Conservation (phyloP, 305 asterid species). For the Fraxinus nigra region DNA sequence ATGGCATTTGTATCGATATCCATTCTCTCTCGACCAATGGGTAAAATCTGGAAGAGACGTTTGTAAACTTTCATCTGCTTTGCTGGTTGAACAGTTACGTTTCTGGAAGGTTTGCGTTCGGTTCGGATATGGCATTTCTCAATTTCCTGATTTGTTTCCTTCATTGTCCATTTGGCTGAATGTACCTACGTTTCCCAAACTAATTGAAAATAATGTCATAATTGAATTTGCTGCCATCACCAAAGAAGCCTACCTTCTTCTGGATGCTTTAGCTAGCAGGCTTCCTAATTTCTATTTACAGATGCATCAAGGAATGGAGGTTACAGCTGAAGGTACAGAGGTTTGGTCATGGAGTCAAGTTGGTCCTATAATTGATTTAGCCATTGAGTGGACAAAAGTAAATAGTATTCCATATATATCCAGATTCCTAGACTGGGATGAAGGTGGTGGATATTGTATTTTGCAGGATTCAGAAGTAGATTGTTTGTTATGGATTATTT, state of each 20-base stretch:
- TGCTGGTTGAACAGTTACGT: conserved; percentile 85
- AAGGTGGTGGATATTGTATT: conserved; percentile 26
- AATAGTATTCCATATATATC: conserved; percentile 43
- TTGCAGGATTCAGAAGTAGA: conserved; percentile 42
- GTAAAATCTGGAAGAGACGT: conserved; percentile 61
- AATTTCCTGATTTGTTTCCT: conserved; percentile 59
- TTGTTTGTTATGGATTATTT: conserved; percentile 66
- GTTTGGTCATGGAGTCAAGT: conserved; percentile 72
- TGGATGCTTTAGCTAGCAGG: conserved; percentile 59
- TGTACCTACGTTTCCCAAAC: conserved; percentile 57
- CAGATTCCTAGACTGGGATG: conserved; percentile 30
- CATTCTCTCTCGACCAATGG: conserved; percentile 68
- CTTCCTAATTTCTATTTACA: conserved; percentile 70
- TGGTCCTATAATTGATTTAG: conserved; percentile 64
- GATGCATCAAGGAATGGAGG: conserved; percentile 29
- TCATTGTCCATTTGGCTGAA: conserved; percentile 73
- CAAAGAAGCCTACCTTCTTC: conserved; percentile 74
- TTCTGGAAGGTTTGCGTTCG: conserved; percentile 72
- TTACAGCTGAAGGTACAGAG: conserved; percentile 38
- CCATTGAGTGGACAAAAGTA: conserved; percentile 65
- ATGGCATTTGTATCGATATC: conserved; percentile 76
- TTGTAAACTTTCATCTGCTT: conserved; percentile 70
- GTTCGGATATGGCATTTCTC: conserved; percentile 64
- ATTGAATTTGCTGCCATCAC: conserved; percentile 66
- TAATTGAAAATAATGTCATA: conserved; percentile 48